A percentile compares a stretch with the other conserved stretches of the same genome.
phyloP scores from a whole-genome alignment of 2,329 filamentous ascomycete genomes.

The Arthrobotrys sphaeroides region DNA sequence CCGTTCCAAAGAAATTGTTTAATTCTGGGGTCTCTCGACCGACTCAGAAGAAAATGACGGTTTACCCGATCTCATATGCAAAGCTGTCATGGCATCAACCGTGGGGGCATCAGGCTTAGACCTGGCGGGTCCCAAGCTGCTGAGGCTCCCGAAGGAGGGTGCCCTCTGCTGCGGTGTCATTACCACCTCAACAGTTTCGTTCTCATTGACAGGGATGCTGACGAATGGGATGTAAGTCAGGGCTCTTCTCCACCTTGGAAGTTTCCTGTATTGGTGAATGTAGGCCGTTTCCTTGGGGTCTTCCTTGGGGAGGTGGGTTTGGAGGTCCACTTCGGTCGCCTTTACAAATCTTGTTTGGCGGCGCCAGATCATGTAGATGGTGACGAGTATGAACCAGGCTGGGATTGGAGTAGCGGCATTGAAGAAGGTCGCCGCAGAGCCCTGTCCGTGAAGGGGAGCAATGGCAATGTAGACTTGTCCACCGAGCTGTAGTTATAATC shows the following conservation, averaged over 20 bases:
- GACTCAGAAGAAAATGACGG: not conserved
- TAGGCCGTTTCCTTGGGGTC: conserved; percentile 48
- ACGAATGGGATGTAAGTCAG: conserved; percentile 50
- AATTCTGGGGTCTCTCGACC: not conserved
- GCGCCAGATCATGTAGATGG: conserved; percentile 22
- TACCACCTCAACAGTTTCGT: conserved; percentile 22
- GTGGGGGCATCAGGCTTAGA: conserved; percentile 1
- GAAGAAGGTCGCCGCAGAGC: conserved; percentile 47
- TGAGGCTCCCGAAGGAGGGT: conserved; percentile 27
- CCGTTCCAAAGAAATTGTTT: not conserved
- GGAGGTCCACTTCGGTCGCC: conserved; percentile 32
- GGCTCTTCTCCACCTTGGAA: conserved; percentile 36
- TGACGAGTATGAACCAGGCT: conserved; percentile 40
- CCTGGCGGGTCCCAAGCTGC: conserved; percentile 24
- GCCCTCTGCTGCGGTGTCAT: not conserved
- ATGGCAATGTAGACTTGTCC: conserved; percentile 51
- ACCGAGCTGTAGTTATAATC: conserved; percentile 43
- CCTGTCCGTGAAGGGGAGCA: conserved; percentile 34
- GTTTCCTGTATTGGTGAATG: conserved; percentile 43
- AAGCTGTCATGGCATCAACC: conserved; percentile 30
- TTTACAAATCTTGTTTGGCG: conserved; percentile 24
- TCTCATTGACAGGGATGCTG: conserved; percentile 39
- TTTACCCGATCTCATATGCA: conserved; percentile 20
- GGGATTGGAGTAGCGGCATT: conserved; percentile 45
- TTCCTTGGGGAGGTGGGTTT: conserved; percentile 43